phyloP scores from a whole-genome alignment of 1,284 basidiomycete species.

The Sanghuangporus weigelae region DNA sequence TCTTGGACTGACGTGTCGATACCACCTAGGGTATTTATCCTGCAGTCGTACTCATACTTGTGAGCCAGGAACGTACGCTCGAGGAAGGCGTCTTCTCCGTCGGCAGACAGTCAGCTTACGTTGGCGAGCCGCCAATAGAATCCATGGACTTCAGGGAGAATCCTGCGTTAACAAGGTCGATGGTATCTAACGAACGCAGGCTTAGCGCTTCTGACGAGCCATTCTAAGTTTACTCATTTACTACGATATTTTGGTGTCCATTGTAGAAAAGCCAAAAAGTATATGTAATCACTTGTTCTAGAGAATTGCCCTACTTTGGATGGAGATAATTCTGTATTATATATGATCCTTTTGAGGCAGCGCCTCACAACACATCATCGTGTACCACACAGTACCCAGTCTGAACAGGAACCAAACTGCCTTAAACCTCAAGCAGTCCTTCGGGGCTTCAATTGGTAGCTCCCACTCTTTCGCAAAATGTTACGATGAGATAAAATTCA shows the following conservation, averaged over 20 bases:
- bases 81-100: neutral
- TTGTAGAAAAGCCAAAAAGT: too few species aligned
- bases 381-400: too few species aligned
- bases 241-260: neutral
- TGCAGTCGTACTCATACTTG: neutral
- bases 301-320: too few species aligned
- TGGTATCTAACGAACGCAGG: neutral
- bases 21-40: neutral
- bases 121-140: neutral
- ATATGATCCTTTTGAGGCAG: too few species aligned
- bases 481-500: too few species aligned
- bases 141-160: neutral
- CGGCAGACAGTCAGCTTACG: neutral
- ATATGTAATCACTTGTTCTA: too few species aligned
- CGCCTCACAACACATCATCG: too few species aligned
- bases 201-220: neutral
- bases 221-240: neutral
- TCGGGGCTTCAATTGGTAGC: too few species aligned
- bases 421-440: too few species aligned
- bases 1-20: neutral
- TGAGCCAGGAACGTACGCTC: neutral
- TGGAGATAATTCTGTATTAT: too few species aligned
- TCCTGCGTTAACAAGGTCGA: neutral
- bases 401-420: too few species aligned
- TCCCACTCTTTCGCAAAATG: too few species aligned